phyloP scores from a whole-genome alignment of 106 monocot species.

The Xerophyta viscosa region DNA sequence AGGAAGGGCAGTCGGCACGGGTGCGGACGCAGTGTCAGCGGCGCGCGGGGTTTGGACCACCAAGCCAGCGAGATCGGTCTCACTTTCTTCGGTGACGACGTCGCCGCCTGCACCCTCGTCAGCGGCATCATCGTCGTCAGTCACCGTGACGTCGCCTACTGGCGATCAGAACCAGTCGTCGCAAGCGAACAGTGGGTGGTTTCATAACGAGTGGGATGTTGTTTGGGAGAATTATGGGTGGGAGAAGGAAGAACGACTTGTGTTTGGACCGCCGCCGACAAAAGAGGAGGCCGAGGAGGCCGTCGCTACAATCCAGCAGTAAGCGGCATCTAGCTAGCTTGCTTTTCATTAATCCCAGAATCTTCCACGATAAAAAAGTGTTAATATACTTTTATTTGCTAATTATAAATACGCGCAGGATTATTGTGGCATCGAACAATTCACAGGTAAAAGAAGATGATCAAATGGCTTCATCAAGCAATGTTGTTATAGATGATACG shows the following conservation, averaged over 20 bases:
- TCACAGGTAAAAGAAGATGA: conserved; percentile 19
- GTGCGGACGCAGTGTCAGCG: not conserved
- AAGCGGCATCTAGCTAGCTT: conserved; percentile 3
- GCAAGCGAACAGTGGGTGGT: not conserved
- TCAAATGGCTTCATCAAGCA: conserved; percentile 3
- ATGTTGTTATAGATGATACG: conserved; percentile 14
- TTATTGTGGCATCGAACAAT: conserved; percentile 20
- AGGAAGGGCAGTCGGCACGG: conserved; percentile 12
- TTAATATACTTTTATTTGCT: not conserved
- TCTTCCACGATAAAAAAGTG: too few relatives aligned
- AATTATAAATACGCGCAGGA: conserved; percentile 7
- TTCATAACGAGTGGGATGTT: conserved; percentile 28
- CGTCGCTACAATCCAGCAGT: conserved; percentile 41
- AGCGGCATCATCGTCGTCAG: not conserved
- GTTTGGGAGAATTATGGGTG: conserved; percentile 12
- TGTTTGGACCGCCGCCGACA: conserved; percentile 35
- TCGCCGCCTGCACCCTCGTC: not conserved
- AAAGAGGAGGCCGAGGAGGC: conserved; percentile 43
- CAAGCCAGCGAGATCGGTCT: not conserved
- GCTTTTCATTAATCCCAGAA: too few relatives aligned
- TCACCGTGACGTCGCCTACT: not conserved
- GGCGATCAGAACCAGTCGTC: not conserved
- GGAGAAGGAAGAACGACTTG: conserved; percentile 4
- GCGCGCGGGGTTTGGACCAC: not conserved
- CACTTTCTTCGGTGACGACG: not conserved